Conservation (phyloP, 139 green algal genomes). For the Axilococcus clingmanii region DNA sequence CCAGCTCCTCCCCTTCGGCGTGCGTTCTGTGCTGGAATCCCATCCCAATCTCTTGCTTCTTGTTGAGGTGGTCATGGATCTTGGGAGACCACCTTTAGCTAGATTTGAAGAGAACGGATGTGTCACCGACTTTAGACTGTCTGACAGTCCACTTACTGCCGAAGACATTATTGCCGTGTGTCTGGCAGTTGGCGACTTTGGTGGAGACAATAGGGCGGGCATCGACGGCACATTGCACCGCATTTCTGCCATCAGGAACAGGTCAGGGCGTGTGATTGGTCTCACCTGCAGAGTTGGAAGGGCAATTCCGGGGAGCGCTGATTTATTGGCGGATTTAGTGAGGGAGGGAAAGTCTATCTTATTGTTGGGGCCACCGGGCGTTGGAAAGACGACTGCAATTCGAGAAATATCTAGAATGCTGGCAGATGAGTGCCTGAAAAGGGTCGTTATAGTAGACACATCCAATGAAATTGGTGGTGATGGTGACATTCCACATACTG, state of each 20-base stretch:
- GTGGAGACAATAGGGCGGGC: slow-evolving; percentile 49
- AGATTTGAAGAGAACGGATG: slow-evolving; percentile 3
- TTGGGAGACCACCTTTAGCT: slow-evolving; percentile 3
- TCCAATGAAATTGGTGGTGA: slow-evolving; percentile 91
- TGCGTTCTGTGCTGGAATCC: too few species aligned
- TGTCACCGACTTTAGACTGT: background rate
- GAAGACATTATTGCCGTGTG: slow-evolving; percentile 2
- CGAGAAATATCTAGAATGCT: slow-evolving; percentile 61
- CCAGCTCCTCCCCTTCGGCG: too few species aligned
- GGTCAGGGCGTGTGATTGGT: slow-evolving; percentile 50
- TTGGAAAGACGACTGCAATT: slow-evolving; percentile 83
- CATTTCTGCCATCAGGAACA: slow-evolving; percentile 79
- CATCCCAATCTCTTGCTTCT: too few species aligned
- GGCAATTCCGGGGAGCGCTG: slow-evolving; percentile 43
- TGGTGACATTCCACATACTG: slow-evolving; percentile 65
- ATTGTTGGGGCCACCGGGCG: slow-evolving; percentile 33
- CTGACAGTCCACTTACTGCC: background rate
- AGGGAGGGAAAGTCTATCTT: slow-evolving; percentile 11
- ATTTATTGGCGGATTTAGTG: slow-evolving; percentile 34
- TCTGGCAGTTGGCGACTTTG: slow-evolving; percentile 3
- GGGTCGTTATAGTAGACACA: slow-evolving; percentile 87
- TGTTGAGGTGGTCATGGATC: slow-evolving; percentile 10
- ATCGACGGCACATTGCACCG: slow-evolving; percentile 90
- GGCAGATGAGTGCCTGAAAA: slow-evolving; percentile 23
- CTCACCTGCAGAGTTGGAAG: slow-evolving; percentile 71